Evolutionary conservation across 164 flowering plant genomes (phyloP).

Genomic region (Saururus chinensis): DNA sequence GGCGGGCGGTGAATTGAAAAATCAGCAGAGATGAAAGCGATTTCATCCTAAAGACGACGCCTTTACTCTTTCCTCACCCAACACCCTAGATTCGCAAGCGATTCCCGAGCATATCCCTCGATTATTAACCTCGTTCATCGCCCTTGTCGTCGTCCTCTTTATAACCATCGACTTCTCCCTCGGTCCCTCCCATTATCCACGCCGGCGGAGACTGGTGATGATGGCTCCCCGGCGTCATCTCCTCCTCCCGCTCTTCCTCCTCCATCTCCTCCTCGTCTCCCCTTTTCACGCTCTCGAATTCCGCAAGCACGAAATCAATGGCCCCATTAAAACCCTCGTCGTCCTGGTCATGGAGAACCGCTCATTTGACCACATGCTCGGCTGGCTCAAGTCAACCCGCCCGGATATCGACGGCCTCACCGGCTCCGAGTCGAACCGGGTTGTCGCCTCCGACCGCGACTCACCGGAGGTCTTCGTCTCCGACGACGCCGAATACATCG

Average conservation of each 20-base stretch:
- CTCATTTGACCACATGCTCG: constrained; percentile 38
- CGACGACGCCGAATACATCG: constrained; percentile 24
- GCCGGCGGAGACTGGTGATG: too few species aligned
- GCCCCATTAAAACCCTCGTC: constrained; percentile 39
- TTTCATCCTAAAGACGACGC: too few species aligned
- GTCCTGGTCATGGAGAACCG: constrained; percentile 39
- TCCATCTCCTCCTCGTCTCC: constrained; percentile 4
- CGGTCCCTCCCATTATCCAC: too few species aligned
- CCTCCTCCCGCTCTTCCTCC: background rate
- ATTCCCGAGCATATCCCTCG: too few species aligned
- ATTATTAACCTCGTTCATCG: too few species aligned
- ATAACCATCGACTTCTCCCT: too few species aligned
- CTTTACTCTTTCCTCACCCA: too few species aligned
- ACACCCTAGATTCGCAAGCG: too few species aligned
- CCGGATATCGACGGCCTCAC: constrained; percentile 33
- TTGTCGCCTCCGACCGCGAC: constrained; percentile 14
- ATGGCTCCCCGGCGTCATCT: background rate
- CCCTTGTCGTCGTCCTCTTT: too few species aligned
- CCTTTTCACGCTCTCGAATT: background rate
- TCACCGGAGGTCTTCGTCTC: constrained; percentile 20
- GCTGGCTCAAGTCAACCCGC: constrained; percentile 28
- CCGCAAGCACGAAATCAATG: constrained; percentile 13
- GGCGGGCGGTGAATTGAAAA: too few species aligned
- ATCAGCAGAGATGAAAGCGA: too few species aligned
- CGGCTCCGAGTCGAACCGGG: constrained; percentile 26